Evolutionary conservation across 768 basidiomycete genomes (phyloP).

Genomic region (Naganishia antarctica): DNA sequence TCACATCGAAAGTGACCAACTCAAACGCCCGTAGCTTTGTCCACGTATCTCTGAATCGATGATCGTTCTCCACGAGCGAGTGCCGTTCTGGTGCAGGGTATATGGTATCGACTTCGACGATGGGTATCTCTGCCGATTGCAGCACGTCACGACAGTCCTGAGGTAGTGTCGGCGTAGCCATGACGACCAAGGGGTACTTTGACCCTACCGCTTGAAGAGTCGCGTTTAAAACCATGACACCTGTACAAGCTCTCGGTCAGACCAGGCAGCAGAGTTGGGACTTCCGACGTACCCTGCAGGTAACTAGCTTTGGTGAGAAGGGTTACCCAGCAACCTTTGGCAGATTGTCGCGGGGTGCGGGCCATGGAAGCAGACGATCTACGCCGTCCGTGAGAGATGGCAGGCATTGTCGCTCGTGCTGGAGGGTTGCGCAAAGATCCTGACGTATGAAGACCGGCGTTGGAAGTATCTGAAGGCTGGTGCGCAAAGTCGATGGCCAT

Average conservation of each 20-base stretch:
- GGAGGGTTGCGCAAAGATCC: neutral
- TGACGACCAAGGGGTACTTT: conserved; percentile 71
- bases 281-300: conserved; percentile 45
- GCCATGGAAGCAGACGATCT: neutral
- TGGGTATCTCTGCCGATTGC: conserved; percentile 55
- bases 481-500: neutral
- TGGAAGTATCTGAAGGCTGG: neutral
- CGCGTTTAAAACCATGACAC: conserved; percentile 60
- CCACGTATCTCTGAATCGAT: conserved; percentile 63
- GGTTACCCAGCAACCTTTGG: conserved; percentile 57
- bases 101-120: conserved; percentile 37
- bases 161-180: conserved; percentile 63
- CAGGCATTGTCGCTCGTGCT: neutral
- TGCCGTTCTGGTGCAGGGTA: conserved; percentile 36
- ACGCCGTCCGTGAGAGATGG: neutral
- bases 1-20: conserved; percentile 48
- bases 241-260: neutral
- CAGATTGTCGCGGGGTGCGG: too few species aligned
- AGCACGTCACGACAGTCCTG: conserved; percentile 57
- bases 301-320: conserved; percentile 66
- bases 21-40: conserved; percentile 55
- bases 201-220: conserved; percentile 58
- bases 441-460: neutral
- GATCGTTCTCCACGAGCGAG: conserved; percentile 55
- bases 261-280: neutral